Evolutionary conservation across 2,329 filamentous ascomycete species (phyloP).

Genomic region (Shiraia bambusicola): DNA sequence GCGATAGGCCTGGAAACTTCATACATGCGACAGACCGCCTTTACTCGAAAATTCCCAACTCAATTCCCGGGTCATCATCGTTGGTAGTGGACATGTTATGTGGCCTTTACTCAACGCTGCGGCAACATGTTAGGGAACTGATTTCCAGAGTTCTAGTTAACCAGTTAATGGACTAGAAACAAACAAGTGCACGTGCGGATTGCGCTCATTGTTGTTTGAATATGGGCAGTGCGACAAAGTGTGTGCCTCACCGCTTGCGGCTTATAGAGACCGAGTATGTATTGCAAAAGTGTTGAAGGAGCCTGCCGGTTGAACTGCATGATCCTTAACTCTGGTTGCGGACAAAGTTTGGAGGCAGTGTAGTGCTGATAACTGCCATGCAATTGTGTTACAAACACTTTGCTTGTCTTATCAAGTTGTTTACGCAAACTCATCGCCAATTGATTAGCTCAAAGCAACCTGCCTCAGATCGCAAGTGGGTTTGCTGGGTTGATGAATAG

Average conservation of each 20-base stretch:
- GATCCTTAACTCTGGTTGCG: constrained; percentile 4
- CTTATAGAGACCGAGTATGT: constrained; percentile 11
- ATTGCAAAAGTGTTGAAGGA: constrained; percentile 13
- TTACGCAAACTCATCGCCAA: constrained; percentile 20
- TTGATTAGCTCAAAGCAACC: constrained; percentile 28
- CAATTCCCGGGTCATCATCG: constrained; percentile 11
- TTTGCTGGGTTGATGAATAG: constrained; percentile 9
- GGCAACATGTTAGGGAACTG: not conserved
- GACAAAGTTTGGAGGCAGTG: constrained; percentile 12
- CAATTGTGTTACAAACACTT: constrained; percentile 16
- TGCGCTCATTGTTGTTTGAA: not conserved
- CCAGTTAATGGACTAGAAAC: constrained; percentile 1
- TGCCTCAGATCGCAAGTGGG: constrained; percentile 10
- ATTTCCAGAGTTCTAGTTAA: constrained; percentile 1
- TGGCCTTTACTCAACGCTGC: constrained; percentile 20
- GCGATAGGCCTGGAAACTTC: constrained; percentile 21
- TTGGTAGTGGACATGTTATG: constrained; percentile 9
- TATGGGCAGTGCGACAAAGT: not conserved
- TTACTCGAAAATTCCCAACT: constrained; percentile 8
- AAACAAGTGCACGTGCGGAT: constrained; percentile 2
- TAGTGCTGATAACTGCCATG: constrained; percentile 31
- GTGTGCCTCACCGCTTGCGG: constrained; percentile 14
- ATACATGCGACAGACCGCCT: constrained; percentile 28
- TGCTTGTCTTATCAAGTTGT: constrained; percentile 35
- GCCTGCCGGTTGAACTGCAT: constrained; percentile 12